Evolutionary conservation across 2,329 filamentous ascomycete genomes (phyloP), one percentile per base, ranked within the genome.

Genomic region (Colletotrichum sp.): DNA sequence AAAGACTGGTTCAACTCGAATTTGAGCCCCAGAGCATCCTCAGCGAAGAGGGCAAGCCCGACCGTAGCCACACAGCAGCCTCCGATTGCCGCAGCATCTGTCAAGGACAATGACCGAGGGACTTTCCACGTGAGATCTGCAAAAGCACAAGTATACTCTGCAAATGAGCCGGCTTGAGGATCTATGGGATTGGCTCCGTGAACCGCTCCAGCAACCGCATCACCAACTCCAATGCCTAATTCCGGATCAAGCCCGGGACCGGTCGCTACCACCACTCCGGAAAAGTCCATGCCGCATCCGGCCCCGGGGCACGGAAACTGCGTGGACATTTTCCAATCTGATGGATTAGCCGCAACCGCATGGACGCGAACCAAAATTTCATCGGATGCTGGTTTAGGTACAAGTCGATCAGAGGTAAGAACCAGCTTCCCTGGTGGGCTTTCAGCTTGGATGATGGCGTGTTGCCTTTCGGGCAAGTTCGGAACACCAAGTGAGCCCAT

Each of bases 271-370:
- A 85, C 79, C 13, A 78, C 80, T 32, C 85, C 84, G 10, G 81
- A 79, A 75, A 83, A 86, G 75, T 86, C 85, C 64, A 72, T 80
- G 2, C 85, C 85, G 24, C 78, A 57, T 8, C 82, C 79, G 30
- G 82, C 81, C 1, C 84, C 84, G 4, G 79, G 76, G 15, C 78
- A 79, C 2, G 80, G 70, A 60, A 79, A 78, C 60, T 78, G 76
- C 16, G 80, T 80, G 62, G 79, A 62, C 77, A 83, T 81, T 72
- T 87, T 87, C 67, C 78, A 78, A 77, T 87, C 85, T 62, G 71
- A 73, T 1, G 84, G 85, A 76, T 86, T 86, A 36, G 85, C 71
- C 16, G 83, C 84, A 2, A 86, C 82, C 1, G 82, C 81, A n/a
- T 69, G 72, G 8, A 79, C 80, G 65, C 75, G 76, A 32, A 83